These are phyloP conservation scores for Cochlearia excelsa DNA, from an alignment of 345 rosid species.

Conservation along the genomic window DNA sequence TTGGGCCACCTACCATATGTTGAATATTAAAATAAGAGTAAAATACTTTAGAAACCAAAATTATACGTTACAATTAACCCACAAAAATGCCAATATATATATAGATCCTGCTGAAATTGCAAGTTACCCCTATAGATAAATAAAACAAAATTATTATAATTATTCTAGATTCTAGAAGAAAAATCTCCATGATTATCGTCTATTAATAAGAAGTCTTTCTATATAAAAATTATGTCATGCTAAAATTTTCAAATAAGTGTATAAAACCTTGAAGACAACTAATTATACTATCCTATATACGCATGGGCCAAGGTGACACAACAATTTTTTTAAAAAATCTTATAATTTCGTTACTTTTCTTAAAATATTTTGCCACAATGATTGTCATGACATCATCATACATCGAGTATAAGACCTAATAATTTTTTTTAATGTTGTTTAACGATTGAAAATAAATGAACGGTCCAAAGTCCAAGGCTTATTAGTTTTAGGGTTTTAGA, in stretches of 20 bases:
- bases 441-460: not conserved
- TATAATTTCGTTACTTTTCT: not conserved
- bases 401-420: conserved; percentile 23
- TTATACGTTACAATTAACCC: conserved; percentile 37
- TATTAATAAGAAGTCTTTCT: too few relatives aligned
- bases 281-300: conserved; percentile 43
- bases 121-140: conserved; percentile 29
- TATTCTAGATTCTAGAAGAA: conserved; percentile 28
- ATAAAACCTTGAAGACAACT: conserved; percentile 32
- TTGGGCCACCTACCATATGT: conserved; percentile 33
- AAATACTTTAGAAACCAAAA: conserved; percentile 27
- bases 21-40: conserved; percentile 12
- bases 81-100: conserved; percentile 24
- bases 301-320: conserved; percentile 57
- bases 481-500: conserved; percentile 29
- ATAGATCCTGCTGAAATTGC: conserved; percentile 36
- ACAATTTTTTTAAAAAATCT: conserved; percentile 2
- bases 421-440: not conserved
- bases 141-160: not conserved
- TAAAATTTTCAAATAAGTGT: conserved; percentile 9
- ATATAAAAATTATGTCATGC: not conserved
- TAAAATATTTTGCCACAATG: conserved; percentile 23
- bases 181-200: conserved; percentile 7
- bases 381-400: conserved; percentile 28
- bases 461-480: conserved; percentile 23